Base-by-base conservation (phyloP, 2,329 filamentous ascomycete species). In the Hymenoscyphus scutula region DNA sequence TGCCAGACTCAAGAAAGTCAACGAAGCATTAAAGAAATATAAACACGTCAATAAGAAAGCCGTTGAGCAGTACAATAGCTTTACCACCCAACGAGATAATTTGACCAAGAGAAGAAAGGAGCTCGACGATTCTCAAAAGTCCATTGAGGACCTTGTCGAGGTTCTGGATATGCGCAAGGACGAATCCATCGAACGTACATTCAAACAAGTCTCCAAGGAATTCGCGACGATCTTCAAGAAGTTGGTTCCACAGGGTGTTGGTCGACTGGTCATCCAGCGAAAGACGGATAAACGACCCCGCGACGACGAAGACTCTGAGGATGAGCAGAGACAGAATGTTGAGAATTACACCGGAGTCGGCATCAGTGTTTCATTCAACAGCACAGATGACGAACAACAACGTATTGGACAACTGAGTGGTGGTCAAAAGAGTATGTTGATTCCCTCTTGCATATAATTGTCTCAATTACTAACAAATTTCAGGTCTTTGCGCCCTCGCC, bases 21-120 rank as follows among this genome's bases (percentile, higher is more conserved):
- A 96, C 67, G 91, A 97, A 70, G 88, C 90, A 0, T 82, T 98
- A 60, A 98, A 98, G 79, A 97, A 97, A 75, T 98, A 95, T 79
- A 92, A 92, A 61, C 92, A 97, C 72, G 93, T 99, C 78, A 99
- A 99, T 84, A 99, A 98, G 80, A 98, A 99, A 79, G 95, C 95
- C 0, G 97, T 98, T 74, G 96, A 99, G 77, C 95, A 99, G 76
- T 99, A 98, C 80, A 96, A 94, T 79, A 96, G 89, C 78, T 99
- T 98, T 75, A 97, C 94, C 7, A 90, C 88, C 58, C 92, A 97
- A 77, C 89, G 96, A 62, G 93, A 97, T 65, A 89, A 89, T 25
- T 82, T 99, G 19, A 90, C 90, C 57, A 89, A 90, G 72, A 89
- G 95, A 69, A 87, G 94, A 57, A 85, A 89, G 70, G 95, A 98